Evolutionary conservation across 805 yeast species (phyloP), one percentile per base, ranked within the genome.

Genomic region (Cyberlindnera samutprakarnensis): DNA sequence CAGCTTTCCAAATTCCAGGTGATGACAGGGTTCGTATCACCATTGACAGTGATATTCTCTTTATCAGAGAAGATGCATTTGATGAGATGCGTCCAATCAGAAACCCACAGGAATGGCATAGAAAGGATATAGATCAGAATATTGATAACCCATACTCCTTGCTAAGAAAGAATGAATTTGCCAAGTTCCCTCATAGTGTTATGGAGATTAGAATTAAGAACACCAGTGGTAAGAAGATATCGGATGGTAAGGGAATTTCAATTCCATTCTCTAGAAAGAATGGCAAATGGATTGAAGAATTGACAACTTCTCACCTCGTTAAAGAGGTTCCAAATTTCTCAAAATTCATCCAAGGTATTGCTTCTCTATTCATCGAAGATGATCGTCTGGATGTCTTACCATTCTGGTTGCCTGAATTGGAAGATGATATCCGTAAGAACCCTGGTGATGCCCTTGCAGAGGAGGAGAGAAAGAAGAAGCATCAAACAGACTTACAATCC

Each of bases 1-100:
- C 95, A 6, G 97, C 97, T 3, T 90, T 92, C 66, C 96, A 90
- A 66, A 90, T 90, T 47, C 98, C 98, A 3, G 96, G 96, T 37
- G 97, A 92, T 55, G 94, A 88, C 55, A 74, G 90, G 51, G 80
- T 88, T 23, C 77, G 97, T 54, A 78, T 92, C 39, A 78, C 84
- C 27, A 84, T 90, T 42, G 97, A 90, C 59, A 80, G 94, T 12
- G 92, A 92, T 54, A 75, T 92, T 35, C 53, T 78, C 32, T 88
- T 84, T 53, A 78, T 90, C 39, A 75, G 97, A 47, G 98, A 90
- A 55, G 97, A 90, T 55, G 61, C 90, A 0, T 81, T 90, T 51
- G 95, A 88, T 56, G 60, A 68, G 27, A 77, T 75, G 42, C 72
- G 88, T 46, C 97, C 98, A 13, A 81, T 87, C 40, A 79, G 98